Percentiles rank a stretch among this genome's conserved stretches.
Conservation (phyloP, 306 rosid genomes). For the Phaseolus lunatus region DNA sequence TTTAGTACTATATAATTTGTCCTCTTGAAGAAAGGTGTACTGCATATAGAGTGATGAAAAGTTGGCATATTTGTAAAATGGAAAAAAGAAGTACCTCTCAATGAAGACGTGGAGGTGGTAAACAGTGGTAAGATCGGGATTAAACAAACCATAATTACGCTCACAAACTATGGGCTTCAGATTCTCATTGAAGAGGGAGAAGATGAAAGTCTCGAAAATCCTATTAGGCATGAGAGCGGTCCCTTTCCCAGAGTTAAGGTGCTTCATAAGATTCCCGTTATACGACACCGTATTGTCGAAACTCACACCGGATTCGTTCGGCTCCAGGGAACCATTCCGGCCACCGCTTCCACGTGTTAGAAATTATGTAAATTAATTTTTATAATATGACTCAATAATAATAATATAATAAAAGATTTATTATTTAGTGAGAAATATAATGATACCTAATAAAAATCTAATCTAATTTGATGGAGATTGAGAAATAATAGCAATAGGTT, state of each 20-base stretch:
- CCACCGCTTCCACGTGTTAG: slow-evolving; percentile 81
- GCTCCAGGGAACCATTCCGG: slow-evolving; percentile 88
- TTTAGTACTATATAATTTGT: too few species aligned
- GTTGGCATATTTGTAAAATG: not conserved
- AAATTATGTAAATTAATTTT: too few species aligned
- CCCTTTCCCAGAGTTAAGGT: slow-evolving; percentile 75
- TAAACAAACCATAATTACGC: slow-evolving; percentile 79
- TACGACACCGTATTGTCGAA: slow-evolving; percentile 72
- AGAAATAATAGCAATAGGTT: too few species aligned
- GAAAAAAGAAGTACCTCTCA: slow-evolving; percentile 53
- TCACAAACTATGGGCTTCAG: slow-evolving; percentile 70
- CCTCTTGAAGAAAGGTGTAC: too few species aligned
- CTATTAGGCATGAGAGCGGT: slow-evolving; percentile 86
- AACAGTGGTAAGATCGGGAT: slow-evolving; percentile 70
- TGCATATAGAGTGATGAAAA: too few species aligned
- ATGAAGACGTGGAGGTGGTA: slow-evolving; percentile 69
- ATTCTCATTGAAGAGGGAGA: slow-evolving; percentile 80
- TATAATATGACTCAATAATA: too few species aligned
- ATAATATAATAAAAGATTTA: too few species aligned
- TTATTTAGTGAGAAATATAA: too few species aligned
- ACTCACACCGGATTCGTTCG: slow-evolving; percentile 66
- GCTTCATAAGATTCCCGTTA: slow-evolving; percentile 72
- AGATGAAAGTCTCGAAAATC: slow-evolving; percentile 71
- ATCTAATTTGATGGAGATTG: too few species aligned
- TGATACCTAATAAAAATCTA: too few species aligned